These are phyloP conservation scores for Xanthoconium separans DNA, from an alignment of 1,284 basidiomycete genomes.

Conservation along the genomic window DNA sequence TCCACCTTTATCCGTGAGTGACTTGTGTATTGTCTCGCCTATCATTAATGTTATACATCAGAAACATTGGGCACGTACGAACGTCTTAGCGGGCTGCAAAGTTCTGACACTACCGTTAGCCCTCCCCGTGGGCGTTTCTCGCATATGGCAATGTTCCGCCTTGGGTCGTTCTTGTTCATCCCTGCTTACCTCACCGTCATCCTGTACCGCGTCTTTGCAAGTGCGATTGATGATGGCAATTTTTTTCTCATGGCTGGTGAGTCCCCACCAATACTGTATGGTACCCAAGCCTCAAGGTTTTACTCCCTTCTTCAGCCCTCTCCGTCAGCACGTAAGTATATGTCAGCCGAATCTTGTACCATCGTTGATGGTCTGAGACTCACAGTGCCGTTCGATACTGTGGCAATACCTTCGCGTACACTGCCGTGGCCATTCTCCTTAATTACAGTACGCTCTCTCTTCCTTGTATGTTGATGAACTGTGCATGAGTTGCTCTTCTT, in stretches of 20 bases:
- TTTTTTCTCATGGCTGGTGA: slow-evolving; percentile 69
- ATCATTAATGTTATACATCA: slow-evolving; percentile 20
- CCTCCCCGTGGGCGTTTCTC: slow-evolving; percentile 79
- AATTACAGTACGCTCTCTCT: slow-evolving; percentile 65
- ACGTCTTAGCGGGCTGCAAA: slow-evolving; percentile 4
- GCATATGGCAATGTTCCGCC: slow-evolving; percentile 80
- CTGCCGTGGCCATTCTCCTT: slow-evolving; percentile 72
- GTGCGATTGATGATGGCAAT: slow-evolving; percentile 58
- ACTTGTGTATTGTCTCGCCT: slow-evolving; percentile 8
- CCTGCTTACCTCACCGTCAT: slow-evolving; percentile 75
- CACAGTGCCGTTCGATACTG: slow-evolving; percentile 71
- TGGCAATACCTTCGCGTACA: slow-evolving; percentile 76
- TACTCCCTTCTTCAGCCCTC: slow-evolving; percentile 43
- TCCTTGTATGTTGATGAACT: not conserved
- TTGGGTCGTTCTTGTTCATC: slow-evolving; percentile 75
- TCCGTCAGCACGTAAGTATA: slow-evolving; percentile 68
- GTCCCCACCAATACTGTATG: slow-evolving; percentile 21
- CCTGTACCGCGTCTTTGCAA: slow-evolving; percentile 68
- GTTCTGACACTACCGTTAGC: slow-evolving; percentile 31
- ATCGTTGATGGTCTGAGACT: slow-evolving; percentile 8
- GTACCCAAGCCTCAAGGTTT: slow-evolving; percentile 3
- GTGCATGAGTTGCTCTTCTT: not conserved
- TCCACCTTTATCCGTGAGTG: slow-evolving; percentile 81
- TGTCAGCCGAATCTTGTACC: not conserved
- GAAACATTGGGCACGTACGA: slow-evolving; percentile 54